These are phyloP conservation scores for Poa pratensis DNA, from an alignment of 176 grass and related monocot genomes.

Conservation along the genomic window DNA sequence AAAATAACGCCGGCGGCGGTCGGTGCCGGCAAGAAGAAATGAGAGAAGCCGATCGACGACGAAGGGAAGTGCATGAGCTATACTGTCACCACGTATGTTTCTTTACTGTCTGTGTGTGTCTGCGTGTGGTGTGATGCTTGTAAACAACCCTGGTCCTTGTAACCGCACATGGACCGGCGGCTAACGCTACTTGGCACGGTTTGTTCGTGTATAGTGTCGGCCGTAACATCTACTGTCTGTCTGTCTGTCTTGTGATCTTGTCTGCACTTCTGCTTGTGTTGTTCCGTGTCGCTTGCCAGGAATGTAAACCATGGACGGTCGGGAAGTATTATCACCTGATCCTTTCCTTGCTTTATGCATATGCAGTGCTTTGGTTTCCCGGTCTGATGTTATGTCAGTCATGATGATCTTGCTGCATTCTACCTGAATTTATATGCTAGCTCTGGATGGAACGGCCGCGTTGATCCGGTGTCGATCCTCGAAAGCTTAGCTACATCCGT, in stretches of 20 bases:
- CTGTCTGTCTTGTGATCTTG: no score
- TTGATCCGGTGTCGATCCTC: neutral
- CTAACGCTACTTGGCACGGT: no score
- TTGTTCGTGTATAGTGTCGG: no score
- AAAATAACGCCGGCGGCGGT: neutral
- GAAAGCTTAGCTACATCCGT: neutral
- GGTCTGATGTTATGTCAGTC: no score
- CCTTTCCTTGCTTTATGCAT: neutral
- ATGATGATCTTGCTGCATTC: neutral
- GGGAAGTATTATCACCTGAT: neutral
- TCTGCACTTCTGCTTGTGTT: neutral
- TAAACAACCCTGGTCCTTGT: no score
- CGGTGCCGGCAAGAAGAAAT: constrained; percentile 11
- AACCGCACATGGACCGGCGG: no score
- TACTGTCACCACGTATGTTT: neutral
- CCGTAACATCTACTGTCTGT: no score
- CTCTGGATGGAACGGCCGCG: no score
- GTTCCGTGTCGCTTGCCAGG: neutral
- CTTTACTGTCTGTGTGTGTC: neutral
- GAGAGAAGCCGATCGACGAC: neutral
- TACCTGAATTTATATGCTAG: neutral
- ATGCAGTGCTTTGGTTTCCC: no score
- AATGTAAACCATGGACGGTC: neutral
- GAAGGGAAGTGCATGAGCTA: neutral
- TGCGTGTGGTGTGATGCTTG: neutral